phyloP scores from a whole-genome alignment of 352 stramenopile genomes.

The Peronospora belbahrii region DNA sequence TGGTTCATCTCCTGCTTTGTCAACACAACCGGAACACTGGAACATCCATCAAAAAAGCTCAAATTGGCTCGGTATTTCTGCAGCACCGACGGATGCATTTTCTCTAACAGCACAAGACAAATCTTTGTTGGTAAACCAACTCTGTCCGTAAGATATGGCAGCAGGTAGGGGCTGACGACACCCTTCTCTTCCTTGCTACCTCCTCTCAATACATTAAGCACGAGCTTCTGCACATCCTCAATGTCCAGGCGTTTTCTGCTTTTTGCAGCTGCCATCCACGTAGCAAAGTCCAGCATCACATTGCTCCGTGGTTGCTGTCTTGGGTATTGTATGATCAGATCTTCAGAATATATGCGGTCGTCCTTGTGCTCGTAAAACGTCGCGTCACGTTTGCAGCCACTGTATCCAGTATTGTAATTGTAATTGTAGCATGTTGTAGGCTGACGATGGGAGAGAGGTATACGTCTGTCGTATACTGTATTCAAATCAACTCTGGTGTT shows the following conservation, averaged over 20 bases:
- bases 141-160: constrained; percentile 40
- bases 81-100: constrained; percentile 60
- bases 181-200: constrained; percentile 14
- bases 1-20: constrained; percentile 42
- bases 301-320: constrained; percentile 49
- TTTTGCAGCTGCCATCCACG: constrained; percentile 53
- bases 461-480: constrained; percentile 13
- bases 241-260: constrained; percentile 42
- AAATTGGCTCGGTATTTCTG: constrained; percentile 60
- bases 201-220: constrained; percentile 38
- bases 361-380: constrained; percentile 22
- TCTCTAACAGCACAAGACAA: constrained; percentile 62
- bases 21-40: constrained; percentile 57
- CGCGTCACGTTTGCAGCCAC: constrained; percentile 7
- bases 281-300: constrained; percentile 64
- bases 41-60: constrained; percentile 66
- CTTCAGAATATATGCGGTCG: constrained; percentile 40
- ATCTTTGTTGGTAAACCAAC: constrained; percentile 47
- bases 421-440: constrained; percentile 9
- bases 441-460: constrained; percentile 15
- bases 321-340: constrained; percentile 62
- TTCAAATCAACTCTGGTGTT: not conserved
- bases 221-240: constrained; percentile 53
- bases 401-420: constrained; percentile 6
- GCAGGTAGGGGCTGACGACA: constrained; percentile 39